Evolutionary conservation across 352 stramenopile species (phyloP).

Genomic region (Phytophthora pinifolia): DNA sequence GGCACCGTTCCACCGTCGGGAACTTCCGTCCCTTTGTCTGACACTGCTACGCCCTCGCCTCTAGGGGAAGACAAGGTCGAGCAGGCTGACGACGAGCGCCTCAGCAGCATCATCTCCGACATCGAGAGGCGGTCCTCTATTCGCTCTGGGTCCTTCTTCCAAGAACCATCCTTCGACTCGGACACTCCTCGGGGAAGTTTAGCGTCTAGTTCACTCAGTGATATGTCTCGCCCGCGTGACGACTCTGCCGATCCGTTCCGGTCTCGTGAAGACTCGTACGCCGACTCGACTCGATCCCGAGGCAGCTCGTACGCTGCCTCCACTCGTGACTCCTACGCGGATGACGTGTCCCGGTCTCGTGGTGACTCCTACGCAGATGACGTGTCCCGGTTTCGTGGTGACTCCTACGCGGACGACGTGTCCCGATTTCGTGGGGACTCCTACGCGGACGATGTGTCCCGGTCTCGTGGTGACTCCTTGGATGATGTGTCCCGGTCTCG

Average conservation of each 20-base stretch:
- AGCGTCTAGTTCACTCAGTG: slow-evolving; percentile 30
- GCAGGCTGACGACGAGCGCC: slow-evolving; percentile 15
- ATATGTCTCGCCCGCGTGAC: slow-evolving; percentile 15
- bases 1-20: slow-evolving; percentile 7
- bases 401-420: slow-evolving; percentile 31
- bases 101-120: slow-evolving; percentile 35
- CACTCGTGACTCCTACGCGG: slow-evolving; percentile 25
- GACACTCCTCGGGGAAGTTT: slow-evolving; percentile 38
- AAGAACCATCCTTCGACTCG: slow-evolving; percentile 38
- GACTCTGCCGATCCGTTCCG: slow-evolving; percentile 26
- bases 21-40: background rate
- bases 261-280: slow-evolving; percentile 27
- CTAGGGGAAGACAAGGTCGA: slow-evolving; percentile 2
- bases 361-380: slow-evolving; percentile 27
- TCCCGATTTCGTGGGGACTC: slow-evolving; percentile 27
- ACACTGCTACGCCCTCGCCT: background rate
- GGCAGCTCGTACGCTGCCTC: slow-evolving; percentile 28
- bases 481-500: slow-evolving; percentile 28
- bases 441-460: slow-evolving; percentile 16
- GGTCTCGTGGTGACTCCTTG: slow-evolving; percentile 29
- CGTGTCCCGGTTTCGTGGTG: slow-evolving; percentile 17
- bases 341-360: slow-evolving; percentile 26
- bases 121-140: slow-evolving; percentile 32
- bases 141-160: slow-evolving; percentile 33
- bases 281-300: slow-evolving; percentile 27